Percentiles rank a stretch among this genome's conserved stretches.
phyloP scores from a whole-genome alignment of 139 green algal species.

The Coccomyxa sp. region DNA sequence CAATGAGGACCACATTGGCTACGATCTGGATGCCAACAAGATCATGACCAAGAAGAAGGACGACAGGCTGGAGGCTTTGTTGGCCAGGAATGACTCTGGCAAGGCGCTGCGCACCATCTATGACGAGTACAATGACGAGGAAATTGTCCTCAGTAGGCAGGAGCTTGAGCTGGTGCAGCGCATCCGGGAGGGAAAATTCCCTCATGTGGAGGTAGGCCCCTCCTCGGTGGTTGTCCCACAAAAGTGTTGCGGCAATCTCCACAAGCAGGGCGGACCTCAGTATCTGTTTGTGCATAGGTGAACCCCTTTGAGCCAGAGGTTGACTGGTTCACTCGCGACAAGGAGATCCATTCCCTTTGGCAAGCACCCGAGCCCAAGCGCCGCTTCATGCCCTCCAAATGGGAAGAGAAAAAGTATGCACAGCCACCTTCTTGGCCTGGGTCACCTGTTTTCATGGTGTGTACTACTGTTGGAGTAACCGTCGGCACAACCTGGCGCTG shows the following conservation, averaged over 20 bases:
- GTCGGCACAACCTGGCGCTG: no score
- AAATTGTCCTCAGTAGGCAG: constrained; percentile 81
- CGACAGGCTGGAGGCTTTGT: constrained; percentile 76
- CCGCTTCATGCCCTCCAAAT: constrained; percentile 94
- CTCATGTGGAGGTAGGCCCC: constrained; percentile 71
- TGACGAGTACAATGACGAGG: constrained; percentile 97
- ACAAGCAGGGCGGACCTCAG: not conserved
- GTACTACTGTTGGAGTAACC: not conserved
- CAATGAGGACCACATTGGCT: constrained; percentile 94
- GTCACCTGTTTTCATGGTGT: not conserved
- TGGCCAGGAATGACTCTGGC: constrained; percentile 61
- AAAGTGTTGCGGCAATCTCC: not conserved
- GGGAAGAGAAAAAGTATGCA: constrained; percentile 91
- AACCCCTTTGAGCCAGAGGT: constrained; percentile 62
- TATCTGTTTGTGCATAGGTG: constrained; percentile 19
- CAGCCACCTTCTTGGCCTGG: not conserved
- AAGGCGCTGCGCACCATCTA: constrained; percentile 75
- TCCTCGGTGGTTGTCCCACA: not conserved
- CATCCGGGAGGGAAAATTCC: constrained; percentile 82
- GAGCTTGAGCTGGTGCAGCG: constrained; percentile 89
- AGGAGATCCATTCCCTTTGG: constrained; percentile 71
- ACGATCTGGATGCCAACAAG: constrained; percentile 71
- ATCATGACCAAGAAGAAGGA: constrained; percentile 48
- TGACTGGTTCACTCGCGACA: constrained; percentile 77
- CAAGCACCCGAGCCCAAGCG: constrained; percentile 89